Evolutionary conservation across 345 rosid genomes (phyloP).

Genomic region (Ceriops decandra): DNA sequence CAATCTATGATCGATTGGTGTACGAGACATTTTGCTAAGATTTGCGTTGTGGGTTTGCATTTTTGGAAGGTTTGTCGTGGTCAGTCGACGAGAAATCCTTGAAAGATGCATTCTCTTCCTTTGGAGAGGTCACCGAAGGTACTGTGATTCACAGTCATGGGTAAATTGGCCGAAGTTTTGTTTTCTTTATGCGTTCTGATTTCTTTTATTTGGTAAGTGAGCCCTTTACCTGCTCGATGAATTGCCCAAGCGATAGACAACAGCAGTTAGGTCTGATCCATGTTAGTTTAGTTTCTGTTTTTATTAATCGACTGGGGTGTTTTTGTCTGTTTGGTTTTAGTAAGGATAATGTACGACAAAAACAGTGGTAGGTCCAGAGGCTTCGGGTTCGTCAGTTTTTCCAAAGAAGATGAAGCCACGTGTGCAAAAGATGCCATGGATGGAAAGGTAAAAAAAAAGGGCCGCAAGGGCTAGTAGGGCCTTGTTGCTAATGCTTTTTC

Average conservation of each 20-base stretch:
- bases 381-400: constrained; percentile 78
- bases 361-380: constrained; percentile 85
- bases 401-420: constrained; percentile 48
- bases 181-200: neutral
- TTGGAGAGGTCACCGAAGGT: constrained; percentile 69
- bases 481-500: constrained; percentile 1
- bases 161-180: no score
- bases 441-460: constrained; percentile 47
- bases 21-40: neutral
- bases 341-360: constrained; percentile 65
- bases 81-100: constrained; percentile 76
- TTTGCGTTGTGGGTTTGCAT: constrained; percentile 1
- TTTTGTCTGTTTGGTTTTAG: constrained; percentile 33
- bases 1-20: neutral
- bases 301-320: neutral
- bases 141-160: neutral
- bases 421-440: constrained; percentile 90
- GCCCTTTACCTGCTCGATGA: constrained; percentile 45
- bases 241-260: constrained; percentile 34
- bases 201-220: neutral
- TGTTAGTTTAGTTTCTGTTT: neutral
- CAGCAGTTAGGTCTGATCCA: neutral
- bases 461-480: neutral
- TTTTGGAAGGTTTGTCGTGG: constrained; percentile 62
- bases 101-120: constrained; percentile 72